Base-by-base conservation (phyloP, 257 asterid genomes). In the Coffea eugenioides region DNA sequence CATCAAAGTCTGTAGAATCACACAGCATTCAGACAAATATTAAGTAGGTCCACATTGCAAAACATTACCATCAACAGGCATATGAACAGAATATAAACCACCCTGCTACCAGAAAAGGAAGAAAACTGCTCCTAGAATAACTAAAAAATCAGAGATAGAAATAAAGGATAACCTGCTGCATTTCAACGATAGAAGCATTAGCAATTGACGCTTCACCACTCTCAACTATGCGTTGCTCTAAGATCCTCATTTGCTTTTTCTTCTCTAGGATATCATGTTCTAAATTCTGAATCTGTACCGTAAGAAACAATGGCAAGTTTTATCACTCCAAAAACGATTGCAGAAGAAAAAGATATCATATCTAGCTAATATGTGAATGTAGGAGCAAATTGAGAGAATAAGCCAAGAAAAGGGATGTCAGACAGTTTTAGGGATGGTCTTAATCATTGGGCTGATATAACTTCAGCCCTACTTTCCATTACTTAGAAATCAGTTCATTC, bases 231-330 rank as follows among this genome's bases (percentile, higher is more conserved):
- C 92, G 95, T 76, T 90, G 97, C 85, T 96, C 99, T 77, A 96
- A 83, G 69, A 86, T 82, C 83, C 85, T 86, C 97, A 94, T 91
- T 86, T 91, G 99, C 85, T 79, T 88, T 85, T 85, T 91, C 86
- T 96, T 96, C 82, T 89, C 98, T 79, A 90, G 90, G 87, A 96
- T 94, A 82, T 94, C 99, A 76, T 76, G 82, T 90, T 96, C 98
- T 91, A 96, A 80, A 84, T 86, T 88, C 87, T 94, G 90, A 81
- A 94, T 87, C 98, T 96, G 95, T 54, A 67, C 21, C 79, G 6
- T 16, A 72, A 49, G 77, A 56, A 41, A 59, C 15, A 54, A 72
- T 3, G 48, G 11, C 18, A 23, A 27, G 64, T 27, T 18, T 21
- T 64, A 52, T 73, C 75, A 64, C 75, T 59, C 27, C 25, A 51